phyloP scores from a whole-genome alignment of 2,329 filamentous ascomycete genomes.

The Aspergillus tubingensis region DNA sequence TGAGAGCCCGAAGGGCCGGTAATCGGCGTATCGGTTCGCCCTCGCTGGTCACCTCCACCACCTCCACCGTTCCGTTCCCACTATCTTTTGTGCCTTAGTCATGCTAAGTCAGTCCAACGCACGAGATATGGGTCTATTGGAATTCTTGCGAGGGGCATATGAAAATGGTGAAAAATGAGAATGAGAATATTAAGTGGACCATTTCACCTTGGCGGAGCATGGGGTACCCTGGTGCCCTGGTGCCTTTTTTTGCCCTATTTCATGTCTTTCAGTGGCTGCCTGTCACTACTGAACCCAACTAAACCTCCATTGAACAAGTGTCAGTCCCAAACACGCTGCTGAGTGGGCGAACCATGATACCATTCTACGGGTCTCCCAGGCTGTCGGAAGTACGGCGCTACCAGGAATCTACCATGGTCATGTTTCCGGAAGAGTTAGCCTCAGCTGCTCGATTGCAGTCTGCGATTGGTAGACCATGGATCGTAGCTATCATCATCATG shows the following conservation, averaged over 20 bases:
- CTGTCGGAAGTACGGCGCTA: slow-evolving; percentile 1
- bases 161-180: background rate
- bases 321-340: background rate
- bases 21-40: slow-evolving; percentile 7
- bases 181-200: background rate
- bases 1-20: slow-evolving; percentile 5
- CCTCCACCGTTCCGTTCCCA: slow-evolving; percentile 8
- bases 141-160: background rate
- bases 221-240: background rate
- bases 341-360: background rate
- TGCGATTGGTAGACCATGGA: background rate
- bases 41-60: slow-evolving; percentile 2
- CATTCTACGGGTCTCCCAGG: background rate
- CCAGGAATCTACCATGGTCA: background rate
- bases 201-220: slow-evolving; percentile 2
- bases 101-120: background rate
- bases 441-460: background rate
- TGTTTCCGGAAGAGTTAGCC: background rate
- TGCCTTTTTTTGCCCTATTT: background rate
- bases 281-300: background rate
- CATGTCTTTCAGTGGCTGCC: background rate
- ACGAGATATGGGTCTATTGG: background rate
- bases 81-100: background rate
- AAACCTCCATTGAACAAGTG: background rate
- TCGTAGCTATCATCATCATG: slow-evolving; percentile 5